Evolutionary conservation across 352 stramenopile genomes (phyloP).

Genomic region (Phytophthora foliorum): DNA sequence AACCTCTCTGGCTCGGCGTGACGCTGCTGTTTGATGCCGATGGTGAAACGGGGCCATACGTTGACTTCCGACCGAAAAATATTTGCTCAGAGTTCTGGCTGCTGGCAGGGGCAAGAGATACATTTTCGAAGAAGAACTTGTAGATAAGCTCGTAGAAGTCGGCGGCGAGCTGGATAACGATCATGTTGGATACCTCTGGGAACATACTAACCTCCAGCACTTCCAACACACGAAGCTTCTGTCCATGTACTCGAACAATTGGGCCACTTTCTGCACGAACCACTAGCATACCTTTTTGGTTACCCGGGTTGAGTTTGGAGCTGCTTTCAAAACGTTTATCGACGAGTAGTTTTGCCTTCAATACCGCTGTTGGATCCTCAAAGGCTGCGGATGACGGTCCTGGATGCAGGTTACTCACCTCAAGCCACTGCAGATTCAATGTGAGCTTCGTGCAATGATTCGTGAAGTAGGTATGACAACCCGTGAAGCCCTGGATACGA

Average conservation of each 20-base stretch:
- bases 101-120: slow-evolving; percentile 22
- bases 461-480: slow-evolving; percentile 74
- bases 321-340: slow-evolving; percentile 62
- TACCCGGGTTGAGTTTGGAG: slow-evolving; percentile 33
- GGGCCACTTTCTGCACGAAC: slow-evolving; percentile 81
- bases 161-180: slow-evolving; percentile 82
- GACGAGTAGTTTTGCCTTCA: slow-evolving; percentile 76
- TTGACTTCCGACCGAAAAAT: slow-evolving; percentile 65
- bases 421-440: slow-evolving; percentile 83
- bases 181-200: slow-evolving; percentile 84
- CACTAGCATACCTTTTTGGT: slow-evolving; percentile 80
- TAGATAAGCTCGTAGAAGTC: slow-evolving; percentile 89
- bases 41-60: slow-evolving; percentile 15
- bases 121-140: slow-evolving; percentile 88
- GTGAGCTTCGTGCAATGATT: slow-evolving; percentile 81
- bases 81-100: slow-evolving; percentile 63
- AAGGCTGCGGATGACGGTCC: slow-evolving; percentile 78
- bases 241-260: slow-evolving; percentile 65
- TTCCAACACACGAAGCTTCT: slow-evolving; percentile 80
- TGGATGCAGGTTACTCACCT: slow-evolving; percentile 85
- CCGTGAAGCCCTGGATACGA: slow-evolving; percentile 64
- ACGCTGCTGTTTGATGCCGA: slow-evolving; percentile 15
- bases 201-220: slow-evolving; percentile 88
- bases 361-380: slow-evolving; percentile 75
- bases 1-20: slow-evolving; percentile 16